Base-by-base conservation (phyloP, 306 rosid species). In the Pterocarpus santalinus region DNA sequence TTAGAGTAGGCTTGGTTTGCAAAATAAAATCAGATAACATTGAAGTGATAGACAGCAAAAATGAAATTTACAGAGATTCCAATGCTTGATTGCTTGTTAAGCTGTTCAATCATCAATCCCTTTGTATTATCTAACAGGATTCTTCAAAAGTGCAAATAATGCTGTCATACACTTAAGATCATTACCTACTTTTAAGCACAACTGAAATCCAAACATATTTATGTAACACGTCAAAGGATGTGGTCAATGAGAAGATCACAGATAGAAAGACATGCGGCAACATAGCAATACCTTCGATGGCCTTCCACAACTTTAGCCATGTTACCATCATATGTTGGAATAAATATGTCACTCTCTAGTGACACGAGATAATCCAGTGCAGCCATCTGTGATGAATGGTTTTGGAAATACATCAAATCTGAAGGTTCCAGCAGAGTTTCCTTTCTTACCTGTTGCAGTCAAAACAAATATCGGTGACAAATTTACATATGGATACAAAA, bases 281-380 rank as follows among this genome's bases (percentile, higher is more conserved):
- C 28, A 0, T n/a, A 83, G 55, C 65, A 41, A 55, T 87, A 92
- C 99, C 97, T 88, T 73, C 98, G 83, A 80, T 93, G 97, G 78
- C 99, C 99, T 89, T 90, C 97, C 1, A 92, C 98, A 39, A 93
- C 97, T 87, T 90, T 95, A 28, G 99, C 99, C 98, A 95, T 95
- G 92, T 95, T 95, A 63, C 99, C 98, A 56, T 92, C 98, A 46
- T 91, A 93, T 22, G 99, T 95, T 51, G 98, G 99, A 81, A 95
- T 75, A 52, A 93, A 95, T 16, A 92, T 92, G 66, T 93, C 99
- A 65, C 98, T 93, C 83, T 93, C 98, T 10, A 95, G 83, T 34
- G 99, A 91, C 71, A 92, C 94, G 7, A 91, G 90, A 79, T 93
- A 95, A 88, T 95, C 98, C 89, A 95, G 64, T 43, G 97, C 97